Conservation (phyloP, 345 rosid genomes). For the Linum usitatissimum region DNA sequence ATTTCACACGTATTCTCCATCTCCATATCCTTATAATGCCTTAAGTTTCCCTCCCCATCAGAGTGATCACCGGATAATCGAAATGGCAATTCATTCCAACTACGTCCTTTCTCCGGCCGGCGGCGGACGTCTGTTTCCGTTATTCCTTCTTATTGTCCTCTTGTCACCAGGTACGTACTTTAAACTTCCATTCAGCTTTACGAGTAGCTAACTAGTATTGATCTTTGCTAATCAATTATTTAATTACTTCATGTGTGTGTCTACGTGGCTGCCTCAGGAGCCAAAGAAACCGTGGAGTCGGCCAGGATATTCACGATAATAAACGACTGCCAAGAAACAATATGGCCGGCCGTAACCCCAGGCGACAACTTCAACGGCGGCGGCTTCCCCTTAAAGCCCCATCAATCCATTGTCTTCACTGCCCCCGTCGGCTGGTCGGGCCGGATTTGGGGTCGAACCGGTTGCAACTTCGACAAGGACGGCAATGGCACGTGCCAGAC, state of each 20-base stretch:
- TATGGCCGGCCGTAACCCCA: background rate
- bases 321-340: conserved; percentile 1
- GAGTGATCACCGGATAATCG: too few species aligned
- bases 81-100: too few species aligned
- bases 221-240: background rate
- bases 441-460: conserved; percentile 1
- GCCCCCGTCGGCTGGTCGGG: conserved; percentile 6
- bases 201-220: too few species aligned
- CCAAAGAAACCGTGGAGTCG: conserved; percentile 1
- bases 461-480: conserved; percentile 4
- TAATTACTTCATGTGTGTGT: background rate
- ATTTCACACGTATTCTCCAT: background rate
- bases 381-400: background rate
- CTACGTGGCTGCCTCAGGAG: conserved; percentile 15
- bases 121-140: background rate
- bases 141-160: background rate
- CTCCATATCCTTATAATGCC: background rate
- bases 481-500: conserved; percentile 1
- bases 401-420: conserved; percentile 1
- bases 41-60: background rate
- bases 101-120: background rate
- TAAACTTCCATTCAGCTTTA: background rate
- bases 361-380: conserved; percentile 8
- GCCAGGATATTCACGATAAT: conserved; percentile 45
- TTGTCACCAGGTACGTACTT: accelerated